phyloP scores from a whole-genome alignment of 768 basidiomycete species.

The Naganishia antarctica region DNA sequence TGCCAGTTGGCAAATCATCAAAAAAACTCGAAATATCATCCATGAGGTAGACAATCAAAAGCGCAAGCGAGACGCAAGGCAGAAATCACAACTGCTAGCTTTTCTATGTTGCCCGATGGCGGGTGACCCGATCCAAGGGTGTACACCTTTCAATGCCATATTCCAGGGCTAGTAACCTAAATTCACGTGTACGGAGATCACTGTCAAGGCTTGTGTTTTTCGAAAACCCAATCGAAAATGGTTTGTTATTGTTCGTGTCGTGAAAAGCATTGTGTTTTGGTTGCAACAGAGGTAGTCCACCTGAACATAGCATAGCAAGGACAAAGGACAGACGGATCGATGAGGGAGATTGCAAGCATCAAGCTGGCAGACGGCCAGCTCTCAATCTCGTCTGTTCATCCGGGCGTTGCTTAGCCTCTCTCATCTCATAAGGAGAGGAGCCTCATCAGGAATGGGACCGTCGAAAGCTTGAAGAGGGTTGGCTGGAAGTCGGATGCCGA shows the following conservation, averaged over 20 bases:
- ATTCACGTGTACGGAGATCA: too few species aligned
- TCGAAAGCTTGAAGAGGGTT: not conserved
- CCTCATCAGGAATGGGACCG: not conserved
- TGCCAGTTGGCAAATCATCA: not conserved
- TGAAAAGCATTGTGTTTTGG: too few species aligned
- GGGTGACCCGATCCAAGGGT: too few species aligned
- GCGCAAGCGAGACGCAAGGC: not conserved
- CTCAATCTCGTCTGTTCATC: not conserved
- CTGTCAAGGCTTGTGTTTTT: too few species aligned
- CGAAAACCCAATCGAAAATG: too few species aligned
- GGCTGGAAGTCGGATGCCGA: not conserved
- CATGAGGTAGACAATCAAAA: not conserved
- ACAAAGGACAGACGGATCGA: not conserved
- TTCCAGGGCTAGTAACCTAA: too few species aligned
- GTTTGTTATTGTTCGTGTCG: too few species aligned
- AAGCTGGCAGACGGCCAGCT: not conserved
- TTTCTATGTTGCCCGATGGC: too few species aligned
- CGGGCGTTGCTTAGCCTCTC: not conserved
- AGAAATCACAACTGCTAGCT: too few species aligned
- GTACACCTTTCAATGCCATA: too few species aligned
- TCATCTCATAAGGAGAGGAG: constrained; percentile 6
- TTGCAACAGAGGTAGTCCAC: too few species aligned
- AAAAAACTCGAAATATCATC: not conserved
- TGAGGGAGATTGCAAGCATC: not conserved
- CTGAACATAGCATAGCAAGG: not conserved